These are phyloP conservation scores for Neurospora sp. DNA, from an alignment of 495 filamentous ascomycete species.

Conservation along the genomic window DNA sequence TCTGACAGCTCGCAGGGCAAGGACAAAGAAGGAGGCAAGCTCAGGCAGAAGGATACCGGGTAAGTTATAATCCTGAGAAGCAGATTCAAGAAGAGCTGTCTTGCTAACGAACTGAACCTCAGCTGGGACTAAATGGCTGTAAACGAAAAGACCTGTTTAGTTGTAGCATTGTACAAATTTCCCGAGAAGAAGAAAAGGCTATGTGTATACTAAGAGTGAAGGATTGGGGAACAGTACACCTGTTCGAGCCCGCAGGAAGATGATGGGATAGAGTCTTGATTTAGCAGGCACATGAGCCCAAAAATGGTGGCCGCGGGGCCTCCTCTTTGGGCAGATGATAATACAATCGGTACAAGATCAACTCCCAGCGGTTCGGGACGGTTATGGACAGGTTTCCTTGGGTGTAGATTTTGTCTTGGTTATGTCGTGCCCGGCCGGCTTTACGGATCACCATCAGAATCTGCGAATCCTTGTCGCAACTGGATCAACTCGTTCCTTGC, in stretches of 20 bases:
- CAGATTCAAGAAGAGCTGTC: background rate
- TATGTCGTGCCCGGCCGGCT: background rate
- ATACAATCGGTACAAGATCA: background rate
- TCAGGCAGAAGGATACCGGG: conserved; percentile 26
- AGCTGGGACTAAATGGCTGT: background rate
- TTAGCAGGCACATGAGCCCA: background rate
- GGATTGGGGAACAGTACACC: background rate
- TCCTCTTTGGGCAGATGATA: background rate
- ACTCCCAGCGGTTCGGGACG: background rate
- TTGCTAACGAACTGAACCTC: background rate
- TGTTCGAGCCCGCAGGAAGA: background rate
- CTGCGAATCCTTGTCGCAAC: background rate
- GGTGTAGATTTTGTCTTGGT: background rate
- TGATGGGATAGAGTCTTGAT: background rate
- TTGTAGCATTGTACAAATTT: background rate
- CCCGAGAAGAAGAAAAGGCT: background rate
- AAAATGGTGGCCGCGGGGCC: background rate
- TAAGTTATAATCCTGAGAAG: conserved; percentile 3
- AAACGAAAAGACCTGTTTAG: background rate
- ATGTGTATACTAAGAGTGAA: background rate
- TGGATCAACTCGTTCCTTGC: background rate
- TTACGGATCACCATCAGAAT: background rate
- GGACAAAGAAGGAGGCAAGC: conserved; percentile 54
- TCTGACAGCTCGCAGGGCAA: conserved; percentile 49
- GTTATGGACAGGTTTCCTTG: background rate